Evolutionary conservation across 345 rosid species (phyloP).

Genomic region (Triadica sebifera): DNA sequence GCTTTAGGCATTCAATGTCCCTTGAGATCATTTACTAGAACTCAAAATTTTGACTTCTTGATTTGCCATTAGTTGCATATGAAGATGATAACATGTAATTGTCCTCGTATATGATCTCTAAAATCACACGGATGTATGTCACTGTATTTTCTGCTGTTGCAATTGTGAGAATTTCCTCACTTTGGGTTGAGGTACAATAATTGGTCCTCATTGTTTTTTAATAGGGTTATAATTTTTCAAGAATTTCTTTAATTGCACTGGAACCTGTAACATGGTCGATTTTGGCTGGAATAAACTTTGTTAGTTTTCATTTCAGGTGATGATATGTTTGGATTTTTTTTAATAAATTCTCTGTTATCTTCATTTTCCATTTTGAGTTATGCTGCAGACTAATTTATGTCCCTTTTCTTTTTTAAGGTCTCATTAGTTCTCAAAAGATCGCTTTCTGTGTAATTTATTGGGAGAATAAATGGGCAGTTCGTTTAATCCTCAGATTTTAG

Average conservation of each 20-base stretch:
- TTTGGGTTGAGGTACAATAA: background rate
- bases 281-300: background rate
- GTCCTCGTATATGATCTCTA: background rate
- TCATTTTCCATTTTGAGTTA: background rate
- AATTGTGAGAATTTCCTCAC: background rate
- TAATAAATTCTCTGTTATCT: background rate
- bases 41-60: background rate
- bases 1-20: too few species aligned
- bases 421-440: constrained; percentile 17
- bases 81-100: background rate
- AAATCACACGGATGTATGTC: background rate
- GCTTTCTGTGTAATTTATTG: constrained; percentile 21
- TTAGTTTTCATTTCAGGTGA: background rate
- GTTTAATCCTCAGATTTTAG: constrained; percentile 84
- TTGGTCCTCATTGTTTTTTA: background rate
- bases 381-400: background rate
- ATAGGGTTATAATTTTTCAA: background rate
- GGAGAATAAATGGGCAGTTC: constrained; percentile 69
- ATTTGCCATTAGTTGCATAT: background rate
- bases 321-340: background rate
- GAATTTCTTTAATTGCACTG: background rate
- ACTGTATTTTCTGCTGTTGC: background rate
- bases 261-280: background rate
- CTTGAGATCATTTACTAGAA: background rate
- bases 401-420: constrained; percentile 30